Conservation (phyloP, 805 yeast species). For the Saturnispora sanitii region DNA sequence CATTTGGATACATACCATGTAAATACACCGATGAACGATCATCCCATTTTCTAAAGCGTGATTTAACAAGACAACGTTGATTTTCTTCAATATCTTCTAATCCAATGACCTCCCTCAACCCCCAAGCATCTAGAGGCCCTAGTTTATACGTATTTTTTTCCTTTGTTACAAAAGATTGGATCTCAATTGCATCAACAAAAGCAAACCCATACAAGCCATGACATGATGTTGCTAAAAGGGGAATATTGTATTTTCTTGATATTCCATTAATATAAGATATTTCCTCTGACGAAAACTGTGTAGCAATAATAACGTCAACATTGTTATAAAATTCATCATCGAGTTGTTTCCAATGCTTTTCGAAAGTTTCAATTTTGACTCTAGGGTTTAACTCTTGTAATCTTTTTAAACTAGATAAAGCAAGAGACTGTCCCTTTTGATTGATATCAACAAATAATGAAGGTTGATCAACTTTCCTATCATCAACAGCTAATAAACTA, state of each 20-base stretch:
- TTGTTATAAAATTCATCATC: slow-evolving; percentile 33
- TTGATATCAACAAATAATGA: slow-evolving; percentile 66
- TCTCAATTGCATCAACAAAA: slow-evolving; percentile 66
- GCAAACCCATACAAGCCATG: slow-evolving; percentile 81
- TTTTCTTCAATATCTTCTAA: slow-evolving; percentile 27
- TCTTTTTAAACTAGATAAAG: slow-evolving; percentile 43
- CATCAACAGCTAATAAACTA: slow-evolving; percentile 59
- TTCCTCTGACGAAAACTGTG: slow-evolving; percentile 43
- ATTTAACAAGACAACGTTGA: slow-evolving; percentile 29
- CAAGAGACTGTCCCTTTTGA: slow-evolving; percentile 47
- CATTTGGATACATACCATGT: slow-evolving; percentile 13
- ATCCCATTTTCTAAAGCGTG: slow-evolving; percentile 29
- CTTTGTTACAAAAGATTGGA: slow-evolving; percentile 44
- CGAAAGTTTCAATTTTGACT: slow-evolving; percentile 38
- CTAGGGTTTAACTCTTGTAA: slow-evolving; percentile 73
- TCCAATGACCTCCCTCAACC: slow-evolving; percentile 25
- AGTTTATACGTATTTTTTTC: slow-evolving; percentile 42
- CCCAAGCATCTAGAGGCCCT: slow-evolving; percentile 28
- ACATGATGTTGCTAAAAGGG: slow-evolving; percentile 57
- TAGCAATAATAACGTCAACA: slow-evolving; percentile 67
- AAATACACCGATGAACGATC: slow-evolving; percentile 14
- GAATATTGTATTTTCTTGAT: slow-evolving; percentile 47
- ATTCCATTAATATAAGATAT: slow-evolving; percentile 40
- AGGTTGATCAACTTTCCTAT: slow-evolving; percentile 31
- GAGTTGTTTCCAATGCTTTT: slow-evolving; percentile 13